A percentile compares a stretch with the other conserved stretches of the same genome.
These are phyloP conservation scores for Tuber borchii DNA, from an alignment of 495 filamentous ascomycete species.

Conservation along the genomic window DNA sequence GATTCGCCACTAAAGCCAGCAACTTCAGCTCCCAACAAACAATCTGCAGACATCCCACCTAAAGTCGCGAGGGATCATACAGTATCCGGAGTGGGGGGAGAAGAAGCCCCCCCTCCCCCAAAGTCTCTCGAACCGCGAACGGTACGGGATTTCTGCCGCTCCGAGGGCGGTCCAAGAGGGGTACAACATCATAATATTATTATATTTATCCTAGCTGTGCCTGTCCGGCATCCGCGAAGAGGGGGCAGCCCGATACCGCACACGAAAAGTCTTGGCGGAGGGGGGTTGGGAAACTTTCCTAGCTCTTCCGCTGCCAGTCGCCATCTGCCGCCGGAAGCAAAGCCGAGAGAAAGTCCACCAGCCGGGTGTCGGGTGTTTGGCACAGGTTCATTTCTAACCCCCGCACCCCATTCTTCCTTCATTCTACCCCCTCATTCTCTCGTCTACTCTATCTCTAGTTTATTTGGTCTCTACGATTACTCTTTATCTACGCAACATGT, in stretches of 20 bases:
- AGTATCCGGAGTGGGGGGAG: background rate
- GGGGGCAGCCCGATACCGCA: background rate
- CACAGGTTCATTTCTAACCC: background rate
- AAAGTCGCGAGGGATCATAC: background rate
- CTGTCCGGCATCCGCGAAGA: background rate
- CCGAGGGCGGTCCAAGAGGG: background rate
- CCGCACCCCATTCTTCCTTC: background rate
- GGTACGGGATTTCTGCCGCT: background rate
- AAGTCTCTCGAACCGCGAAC: background rate
- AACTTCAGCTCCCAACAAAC: background rate
- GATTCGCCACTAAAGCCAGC: background rate
- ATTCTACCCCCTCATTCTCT: background rate
- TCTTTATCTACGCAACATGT: conserved; percentile 12
- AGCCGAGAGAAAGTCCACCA: background rate
- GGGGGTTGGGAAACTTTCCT: background rate
- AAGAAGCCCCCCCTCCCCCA: background rate
- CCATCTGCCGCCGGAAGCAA: background rate
- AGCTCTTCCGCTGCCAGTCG: background rate
- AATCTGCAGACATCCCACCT: background rate
- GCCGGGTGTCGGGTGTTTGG: background rate
- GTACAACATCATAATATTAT: too few relatives aligned
- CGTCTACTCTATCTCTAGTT: background rate
- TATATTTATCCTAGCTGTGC: too few relatives aligned
- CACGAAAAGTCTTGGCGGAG: background rate
- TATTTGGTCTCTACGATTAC: background rate